Evolutionary conservation across 371 early-diverging fungal genomes (phyloP), one percentile per base, ranked within the genome.

Genomic region (Lichtheimia hyalospora): DNA sequence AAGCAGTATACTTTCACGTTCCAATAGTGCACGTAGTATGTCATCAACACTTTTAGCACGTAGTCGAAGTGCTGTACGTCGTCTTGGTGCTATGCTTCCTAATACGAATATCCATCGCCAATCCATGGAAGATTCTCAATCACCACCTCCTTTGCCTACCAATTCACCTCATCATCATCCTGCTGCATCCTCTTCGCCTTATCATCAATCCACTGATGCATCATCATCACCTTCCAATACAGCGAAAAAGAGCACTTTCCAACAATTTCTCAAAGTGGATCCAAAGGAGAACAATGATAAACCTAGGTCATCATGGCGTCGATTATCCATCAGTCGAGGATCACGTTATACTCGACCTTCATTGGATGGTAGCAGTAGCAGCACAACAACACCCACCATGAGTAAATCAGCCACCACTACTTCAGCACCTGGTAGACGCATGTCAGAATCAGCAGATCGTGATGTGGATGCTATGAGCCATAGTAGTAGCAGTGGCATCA

Each of bases 21-120:
- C 61, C n/a, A 54, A 44, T 54, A 54, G 49, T 16, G 24, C 40
- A 15, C 63, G 57, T 5, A 5, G 46, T 21, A 46, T 49, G 16
- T 62, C 62, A 13, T 56, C 55, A 24, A 62, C 54, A 7, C 25
- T 62, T 49, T n/a, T 62, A 0, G 52, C 54, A 49, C 57, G 61
- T 20, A 66, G 66, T 49, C 60, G 60, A 46, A 66, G 66, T 39
- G 66, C 66, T n/a, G 66, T 51, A 14, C 61, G 59, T 20, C 56
- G 56, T 14, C 46, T 66, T n/a, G 66, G 58, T 14, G 58, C 58
- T 28, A 58, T 50, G 16, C 24, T 58, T 14, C 58, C 50, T 3
- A 62, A 49, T 41, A 62, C 50, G 25, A 62, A 62, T n/a, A 50
- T 62, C 18, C 57, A 56, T 24, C 23, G 28, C 52, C 18, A 13